A percentile compares a stretch with the other conserved stretches of the same genome.
Conservation (phyloP, 2,329 filamentous ascomycete species). For the Fusarium caatingaense region DNA sequence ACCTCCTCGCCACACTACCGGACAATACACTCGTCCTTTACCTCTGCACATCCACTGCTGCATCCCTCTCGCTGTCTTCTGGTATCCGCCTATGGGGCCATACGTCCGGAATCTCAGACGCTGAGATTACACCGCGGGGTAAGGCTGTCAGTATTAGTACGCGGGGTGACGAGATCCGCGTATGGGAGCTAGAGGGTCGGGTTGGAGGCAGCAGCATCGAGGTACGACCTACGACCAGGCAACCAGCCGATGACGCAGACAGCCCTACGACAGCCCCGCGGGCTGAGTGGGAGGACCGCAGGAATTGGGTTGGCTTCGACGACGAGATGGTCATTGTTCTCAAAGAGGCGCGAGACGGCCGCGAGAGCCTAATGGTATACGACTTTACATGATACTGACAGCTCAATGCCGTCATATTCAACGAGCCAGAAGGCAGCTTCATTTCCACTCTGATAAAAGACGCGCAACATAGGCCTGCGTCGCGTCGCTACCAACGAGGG, state of each 20-base stretch:
- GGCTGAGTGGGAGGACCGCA: constrained; percentile 58
- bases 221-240: constrained; percentile 56
- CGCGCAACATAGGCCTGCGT: background rate
- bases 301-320: constrained; percentile 85
- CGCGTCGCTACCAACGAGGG: constrained; percentile 24
- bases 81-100: constrained; percentile 89
- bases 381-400: constrained; percentile 74
- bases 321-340: constrained; percentile 92
- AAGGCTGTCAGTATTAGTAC: constrained; percentile 91
- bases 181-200: constrained; percentile 90
- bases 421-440: constrained; percentile 5
- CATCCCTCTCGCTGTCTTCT: constrained; percentile 74
- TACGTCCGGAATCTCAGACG: constrained; percentile 87
- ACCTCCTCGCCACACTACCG: constrained; percentile 82
- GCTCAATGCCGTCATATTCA: constrained; percentile 2
- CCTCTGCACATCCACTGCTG: constrained; percentile 78
- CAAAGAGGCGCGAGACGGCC: constrained; percentile 74
- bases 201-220: constrained; percentile 65
- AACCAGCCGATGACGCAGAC: constrained; percentile 40
- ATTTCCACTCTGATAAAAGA: background rate
- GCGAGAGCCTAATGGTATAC: constrained; percentile 83
- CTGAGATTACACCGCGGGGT: constrained; percentile 84
- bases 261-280: constrained; percentile 18
- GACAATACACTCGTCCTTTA: constrained; percentile 91
- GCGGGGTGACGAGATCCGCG: constrained; percentile 80